phyloP scores from a whole-genome alignment of 2,329 filamentous ascomycete species.

The Cytospora chrysosperma region DNA sequence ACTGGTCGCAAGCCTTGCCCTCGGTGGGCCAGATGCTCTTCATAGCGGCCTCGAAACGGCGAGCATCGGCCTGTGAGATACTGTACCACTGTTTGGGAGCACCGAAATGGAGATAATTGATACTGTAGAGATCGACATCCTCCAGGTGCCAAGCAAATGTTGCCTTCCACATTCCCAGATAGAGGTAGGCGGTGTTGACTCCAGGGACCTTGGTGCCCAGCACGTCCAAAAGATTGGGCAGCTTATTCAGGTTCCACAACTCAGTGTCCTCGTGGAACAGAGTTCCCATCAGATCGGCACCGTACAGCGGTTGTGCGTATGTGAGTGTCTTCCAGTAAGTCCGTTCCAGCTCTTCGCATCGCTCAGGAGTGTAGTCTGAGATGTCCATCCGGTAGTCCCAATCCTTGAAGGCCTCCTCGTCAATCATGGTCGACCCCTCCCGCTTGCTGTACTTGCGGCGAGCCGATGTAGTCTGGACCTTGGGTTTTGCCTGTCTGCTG shows the following conservation, averaged over 20 bases:
- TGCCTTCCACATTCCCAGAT: slow-evolving; percentile 99
- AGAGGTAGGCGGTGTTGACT: slow-evolving; percentile 96
- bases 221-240: slow-evolving; percentile 90
- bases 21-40: slow-evolving; percentile 92
- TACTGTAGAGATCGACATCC: slow-evolving; percentile 98
- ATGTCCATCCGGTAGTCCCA: slow-evolving; percentile 90
- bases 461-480: slow-evolving; percentile 76
- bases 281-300: slow-evolving; percentile 93
- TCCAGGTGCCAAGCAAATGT: slow-evolving; percentile 99
- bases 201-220: slow-evolving; percentile 94
- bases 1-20: slow-evolving; percentile 93
- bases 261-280: slow-evolving; percentile 85
- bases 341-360: slow-evolving; percentile 91
- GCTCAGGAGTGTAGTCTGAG: slow-evolving; percentile 84
- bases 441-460: slow-evolving; percentile 82
- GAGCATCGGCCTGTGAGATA: slow-evolving; percentile 92
- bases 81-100: slow-evolving; percentile 99
- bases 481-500: slow-evolving; percentile 51
- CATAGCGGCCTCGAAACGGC: slow-evolving; percentile 93
- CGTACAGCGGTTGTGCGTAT: slow-evolving; percentile 92
- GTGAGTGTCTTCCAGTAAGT: slow-evolving; percentile 97
- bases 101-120: slow-evolving; percentile 99
- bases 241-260: slow-evolving; percentile 90
- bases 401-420: slow-evolving; percentile 85
- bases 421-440: slow-evolving; percentile 74